A percentile compares a stretch with the other conserved stretches of the same genome.
Conservation (phyloP, 73 alveolate species). For the Symbiodinium natans region DNA sequence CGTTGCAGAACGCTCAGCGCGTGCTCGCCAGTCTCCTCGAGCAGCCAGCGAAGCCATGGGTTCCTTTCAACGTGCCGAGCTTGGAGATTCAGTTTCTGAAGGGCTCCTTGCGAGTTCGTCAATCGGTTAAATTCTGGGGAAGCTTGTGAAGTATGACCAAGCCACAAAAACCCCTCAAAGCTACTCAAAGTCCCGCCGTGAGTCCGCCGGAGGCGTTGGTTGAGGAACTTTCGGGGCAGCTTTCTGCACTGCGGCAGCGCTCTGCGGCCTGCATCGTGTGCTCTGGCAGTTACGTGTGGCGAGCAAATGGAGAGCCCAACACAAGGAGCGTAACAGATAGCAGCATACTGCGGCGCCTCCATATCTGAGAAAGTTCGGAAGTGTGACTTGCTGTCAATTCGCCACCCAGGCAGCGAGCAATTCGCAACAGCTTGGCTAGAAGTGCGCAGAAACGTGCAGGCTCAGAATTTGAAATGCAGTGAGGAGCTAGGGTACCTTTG, state of each 20-base stretch:
- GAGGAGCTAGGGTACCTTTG: neutral
- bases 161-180: too few relatives aligned
- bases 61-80: constrained; percentile 26
- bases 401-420: neutral
- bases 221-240: neutral
- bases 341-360: too few relatives aligned
- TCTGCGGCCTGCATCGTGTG: constrained; percentile 24
- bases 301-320: too few relatives aligned
- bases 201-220: constrained; percentile 19
- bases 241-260: constrained; percentile 11
- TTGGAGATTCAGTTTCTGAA: too few relatives aligned
- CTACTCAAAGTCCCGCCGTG: too few relatives aligned
- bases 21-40: constrained; percentile 34
- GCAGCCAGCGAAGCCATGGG: constrained; percentile 67
- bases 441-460: neutral
- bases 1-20: constrained; percentile 75
- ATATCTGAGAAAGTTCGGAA: too few relatives aligned
- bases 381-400: too few relatives aligned
- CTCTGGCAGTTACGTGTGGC: too few relatives aligned
- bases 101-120: too few relatives aligned
- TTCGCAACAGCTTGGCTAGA: neutral
- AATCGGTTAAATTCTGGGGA: too few relatives aligned
- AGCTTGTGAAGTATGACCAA: too few relatives aligned
- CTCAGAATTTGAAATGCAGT: neutral
- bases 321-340: too few relatives aligned